Percentiles rank a stretch among this genome's conserved stretches.
Conservation (phyloP, 2,329 filamentous ascomycete species). For the Claviceps sp. region DNA sequence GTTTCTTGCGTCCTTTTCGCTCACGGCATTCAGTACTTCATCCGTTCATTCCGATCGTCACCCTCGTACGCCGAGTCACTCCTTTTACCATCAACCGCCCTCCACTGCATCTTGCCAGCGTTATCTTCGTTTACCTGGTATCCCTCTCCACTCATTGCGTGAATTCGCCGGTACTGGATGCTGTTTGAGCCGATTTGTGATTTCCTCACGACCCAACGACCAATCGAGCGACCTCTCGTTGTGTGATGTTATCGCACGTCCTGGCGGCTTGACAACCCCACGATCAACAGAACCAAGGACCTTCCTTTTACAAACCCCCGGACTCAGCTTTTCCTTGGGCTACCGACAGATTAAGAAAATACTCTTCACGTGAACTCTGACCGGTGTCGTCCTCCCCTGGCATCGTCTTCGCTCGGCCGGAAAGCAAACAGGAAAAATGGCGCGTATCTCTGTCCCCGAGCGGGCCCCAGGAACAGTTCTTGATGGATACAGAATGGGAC, state of each 20-base stretch:
- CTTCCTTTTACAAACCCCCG: no score
- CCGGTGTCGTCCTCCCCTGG: not conserved
- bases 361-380: not conserved
- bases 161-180: not conserved
- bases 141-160: not conserved
- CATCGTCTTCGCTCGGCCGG: constrained; percentile 6
- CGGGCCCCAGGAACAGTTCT: constrained; percentile 7
- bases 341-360: not conserved
- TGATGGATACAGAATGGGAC: constrained; percentile 13
- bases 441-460: not conserved
- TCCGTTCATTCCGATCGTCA: constrained; percentile 24
- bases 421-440: constrained; percentile 3
- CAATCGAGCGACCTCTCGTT: not conserved
- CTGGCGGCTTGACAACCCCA: not conserved
- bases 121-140: not conserved
- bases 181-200: not conserved
- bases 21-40: constrained; percentile 12
- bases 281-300: not conserved
- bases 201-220: not conserved
- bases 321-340: constrained; percentile 5
- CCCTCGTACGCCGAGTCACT: not conserved
- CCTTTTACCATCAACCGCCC: not conserved
- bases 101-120: not conserved
- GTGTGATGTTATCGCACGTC: not conserved
- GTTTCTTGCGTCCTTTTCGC: constrained; percentile 10